These are phyloP conservation scores for Ailanthus altissimus DNA, from an alignment of 345 rosid genomes.

Conservation along the genomic window DNA sequence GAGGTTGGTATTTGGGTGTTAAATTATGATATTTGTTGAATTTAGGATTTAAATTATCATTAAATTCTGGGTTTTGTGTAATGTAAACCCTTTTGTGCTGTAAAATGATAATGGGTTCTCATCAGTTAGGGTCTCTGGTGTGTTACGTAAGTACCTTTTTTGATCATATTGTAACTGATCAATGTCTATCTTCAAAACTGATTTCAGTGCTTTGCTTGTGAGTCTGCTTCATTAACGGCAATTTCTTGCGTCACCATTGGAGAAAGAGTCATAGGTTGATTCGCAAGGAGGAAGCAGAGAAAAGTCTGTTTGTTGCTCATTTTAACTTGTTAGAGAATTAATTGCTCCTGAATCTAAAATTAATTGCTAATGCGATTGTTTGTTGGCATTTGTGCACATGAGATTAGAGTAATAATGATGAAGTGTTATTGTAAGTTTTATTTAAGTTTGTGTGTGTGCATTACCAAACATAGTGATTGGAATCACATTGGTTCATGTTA, in stretches of 20 bases:
- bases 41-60: background rate
- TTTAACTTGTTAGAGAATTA: background rate
- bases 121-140: background rate
- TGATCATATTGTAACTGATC: background rate
- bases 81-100: constrained; percentile 13
- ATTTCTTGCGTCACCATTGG: background rate
- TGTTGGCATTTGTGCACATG: background rate
- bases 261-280: background rate
- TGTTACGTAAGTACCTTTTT: background rate
- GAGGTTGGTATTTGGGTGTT: background rate
- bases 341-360: constrained; percentile 14
- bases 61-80: background rate
- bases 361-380: background rate
- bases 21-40: background rate
- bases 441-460: background rate
- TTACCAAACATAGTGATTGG: background rate
- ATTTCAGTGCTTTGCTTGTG: too few relatives aligned
- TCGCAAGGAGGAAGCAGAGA: background rate
- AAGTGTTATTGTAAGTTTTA: background rate
- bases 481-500: background rate
- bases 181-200: background rate
- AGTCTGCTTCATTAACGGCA: background rate
- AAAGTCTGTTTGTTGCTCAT: background rate
- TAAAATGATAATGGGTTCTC: background rate
- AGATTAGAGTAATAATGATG: background rate